Percentiles rank a stretch among this genome's conserved stretches.
Conservation (phyloP, 345 rosid species). For the Dipteronia dyeriana region DNA sequence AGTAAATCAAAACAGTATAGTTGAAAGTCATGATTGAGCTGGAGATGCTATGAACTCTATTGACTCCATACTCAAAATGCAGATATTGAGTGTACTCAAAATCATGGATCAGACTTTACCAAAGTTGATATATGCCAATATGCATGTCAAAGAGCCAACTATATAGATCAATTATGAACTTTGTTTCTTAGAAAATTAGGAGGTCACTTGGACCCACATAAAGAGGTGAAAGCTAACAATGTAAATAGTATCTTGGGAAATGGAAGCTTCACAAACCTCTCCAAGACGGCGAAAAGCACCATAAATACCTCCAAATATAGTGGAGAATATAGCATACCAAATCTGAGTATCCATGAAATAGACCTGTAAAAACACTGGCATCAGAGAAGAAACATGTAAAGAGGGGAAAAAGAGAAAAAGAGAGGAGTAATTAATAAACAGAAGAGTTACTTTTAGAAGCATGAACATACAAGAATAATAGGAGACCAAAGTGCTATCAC, state of each 20-base stretch:
- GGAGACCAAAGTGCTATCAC: conserved; percentile 62
- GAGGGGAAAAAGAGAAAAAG: not conserved
- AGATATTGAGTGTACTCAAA: not conserved
- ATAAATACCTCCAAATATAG: conserved; percentile 55
- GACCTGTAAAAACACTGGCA: conserved; percentile 32
- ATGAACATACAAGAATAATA: conserved; percentile 40
- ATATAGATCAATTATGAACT: not conserved
- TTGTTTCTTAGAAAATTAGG: not conserved
- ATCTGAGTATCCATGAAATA: conserved; percentile 67
- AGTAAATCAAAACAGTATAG: too few relatives aligned
- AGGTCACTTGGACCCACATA: not conserved
- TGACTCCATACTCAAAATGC: not conserved
- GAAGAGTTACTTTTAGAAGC: not conserved
- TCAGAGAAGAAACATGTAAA: not conserved
- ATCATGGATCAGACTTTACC: not conserved
- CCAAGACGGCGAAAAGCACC: conserved; percentile 67
- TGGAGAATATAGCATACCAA: conserved; percentile 61
- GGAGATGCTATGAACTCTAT: not conserved
- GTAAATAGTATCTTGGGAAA: not conserved
- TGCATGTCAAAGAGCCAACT: not conserved
- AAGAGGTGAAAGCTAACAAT: conserved; percentile 1
- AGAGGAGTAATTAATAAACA: not conserved
- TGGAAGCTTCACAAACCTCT: conserved; percentile 38
- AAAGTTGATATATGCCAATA: not conserved
- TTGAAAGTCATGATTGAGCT: not conserved